A percentile compares a stretch with the other conserved stretches of the same genome.
These are phyloP conservation scores for Pholiota microspora DNA, from an alignment of 768 basidiomycete genomes.

Conservation along the genomic window DNA sequence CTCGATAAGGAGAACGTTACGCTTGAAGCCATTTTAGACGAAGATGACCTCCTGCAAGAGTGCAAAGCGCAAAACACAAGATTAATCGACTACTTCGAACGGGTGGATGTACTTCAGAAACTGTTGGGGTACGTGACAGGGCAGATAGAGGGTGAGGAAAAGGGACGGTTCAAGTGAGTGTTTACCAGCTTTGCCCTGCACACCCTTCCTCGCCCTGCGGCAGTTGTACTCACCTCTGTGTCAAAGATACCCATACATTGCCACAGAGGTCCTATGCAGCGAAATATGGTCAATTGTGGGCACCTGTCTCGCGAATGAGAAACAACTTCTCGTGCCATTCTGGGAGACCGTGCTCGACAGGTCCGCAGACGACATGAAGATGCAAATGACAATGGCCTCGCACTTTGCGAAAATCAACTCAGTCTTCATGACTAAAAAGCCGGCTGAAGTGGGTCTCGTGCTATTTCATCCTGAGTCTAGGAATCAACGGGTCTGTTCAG, in stretches of 20 bases:
- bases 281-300: slow-evolving; percentile 96
- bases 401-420: slow-evolving; percentile 96
- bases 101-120: slow-evolving; percentile 76
- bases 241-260: slow-evolving; percentile 83
- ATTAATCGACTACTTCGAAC: slow-evolving; percentile 84
- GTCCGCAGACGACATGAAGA: slow-evolving; percentile 83
- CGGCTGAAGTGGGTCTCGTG: slow-evolving; percentile 69
- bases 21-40: slow-evolving; percentile 89
- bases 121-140: slow-evolving; percentile 85
- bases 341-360: slow-evolving; percentile 88
- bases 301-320: slow-evolving; percentile 72
- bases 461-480: slow-evolving; percentile 20
- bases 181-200: slow-evolving; percentile 11
- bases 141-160: slow-evolving; percentile 79
- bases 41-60: slow-evolving; percentile 91
- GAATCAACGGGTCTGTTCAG: slow-evolving; percentile 43
- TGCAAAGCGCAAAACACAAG: slow-evolving; percentile 93
- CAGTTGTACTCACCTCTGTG: slow-evolving; percentile 1
- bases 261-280: slow-evolving; percentile 93
- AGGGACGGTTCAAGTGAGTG: slow-evolving; percentile 79
- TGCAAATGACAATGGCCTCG: slow-evolving; percentile 81
- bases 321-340: slow-evolving; percentile 79
- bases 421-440: slow-evolving; percentile 84
- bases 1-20: slow-evolving; percentile 88
- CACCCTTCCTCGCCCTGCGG: not conserved